Evolutionary conservation across 139 green algal species (phyloP).

Genomic region (Picochlorum sp.): DNA sequence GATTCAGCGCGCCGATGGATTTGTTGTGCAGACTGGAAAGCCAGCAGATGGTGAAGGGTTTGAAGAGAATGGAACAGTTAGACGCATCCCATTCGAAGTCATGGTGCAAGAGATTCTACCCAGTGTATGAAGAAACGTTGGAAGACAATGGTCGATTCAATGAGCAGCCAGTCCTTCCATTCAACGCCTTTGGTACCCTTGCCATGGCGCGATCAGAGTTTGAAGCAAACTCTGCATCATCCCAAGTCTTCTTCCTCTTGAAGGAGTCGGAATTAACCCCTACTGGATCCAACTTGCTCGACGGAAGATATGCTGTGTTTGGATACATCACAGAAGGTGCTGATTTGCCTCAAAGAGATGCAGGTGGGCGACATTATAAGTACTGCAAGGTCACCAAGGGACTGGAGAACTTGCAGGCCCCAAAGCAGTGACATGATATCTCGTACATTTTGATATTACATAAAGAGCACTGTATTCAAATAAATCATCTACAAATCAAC

Average conservation of each 20-base stretch:
- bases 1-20: constrained; percentile 91
- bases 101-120: constrained; percentile 79
- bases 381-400: constrained; percentile 72
- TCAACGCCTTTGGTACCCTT: constrained; percentile 98
- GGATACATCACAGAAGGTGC: constrained; percentile 79
- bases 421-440: neutral
- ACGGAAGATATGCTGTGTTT: constrained; percentile 96
- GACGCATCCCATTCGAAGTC: constrained; percentile 90
- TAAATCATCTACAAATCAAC: neutral
- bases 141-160: constrained; percentile 86
- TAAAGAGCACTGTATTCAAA: no score
- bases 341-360: constrained; percentile 36
- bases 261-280: constrained; percentile 98
- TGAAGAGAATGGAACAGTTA: constrained; percentile 34
- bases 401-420: constrained; percentile 52
- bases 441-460: no score
- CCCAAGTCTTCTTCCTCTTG: constrained; percentile 93
- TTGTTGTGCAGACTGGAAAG: constrained; percentile 96
- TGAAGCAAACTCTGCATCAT: constrained; percentile 84
- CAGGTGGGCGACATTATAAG: constrained; percentile 73
- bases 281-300: constrained; percentile 90
- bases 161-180: constrained; percentile 84
- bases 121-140: constrained; percentile 91
- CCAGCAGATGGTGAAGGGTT: constrained; percentile 62
- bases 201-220: constrained; percentile 92